Conservation (phyloP, 768 basidiomycete species). For the Crucibulum laeve region DNA sequence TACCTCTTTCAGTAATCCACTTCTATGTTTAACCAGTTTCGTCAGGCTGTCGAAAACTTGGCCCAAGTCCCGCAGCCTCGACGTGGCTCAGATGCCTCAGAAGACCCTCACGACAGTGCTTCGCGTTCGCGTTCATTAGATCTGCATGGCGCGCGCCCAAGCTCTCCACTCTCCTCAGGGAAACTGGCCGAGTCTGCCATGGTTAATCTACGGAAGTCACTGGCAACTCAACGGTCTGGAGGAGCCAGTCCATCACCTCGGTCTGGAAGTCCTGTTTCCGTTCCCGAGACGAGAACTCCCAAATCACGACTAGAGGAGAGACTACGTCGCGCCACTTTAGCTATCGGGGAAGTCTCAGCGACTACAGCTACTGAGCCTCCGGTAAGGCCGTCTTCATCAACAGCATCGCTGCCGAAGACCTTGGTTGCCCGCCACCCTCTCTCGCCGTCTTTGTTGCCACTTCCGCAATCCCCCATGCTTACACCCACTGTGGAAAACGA, state of each 20-base stretch:
- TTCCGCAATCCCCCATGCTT: conserved; percentile 36
- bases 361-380: background rate
- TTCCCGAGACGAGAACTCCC: conserved; percentile 17
- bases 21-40: conserved; percentile 71
- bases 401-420: conserved; percentile 13
- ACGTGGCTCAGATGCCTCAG: conserved; percentile 21
- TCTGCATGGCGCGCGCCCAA: conserved; percentile 14
- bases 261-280: conserved; percentile 9
- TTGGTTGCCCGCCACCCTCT: conserved; percentile 22
- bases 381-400: conserved; percentile 14
- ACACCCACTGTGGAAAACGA: too few species aligned
- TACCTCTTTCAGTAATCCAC: background rate
- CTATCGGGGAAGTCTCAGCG: conserved; percentile 50
- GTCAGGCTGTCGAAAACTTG: conserved; percentile 68
- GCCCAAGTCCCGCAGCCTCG: conserved; percentile 43
- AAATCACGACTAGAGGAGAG: conserved; percentile 74
- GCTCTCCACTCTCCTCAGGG: conserved; percentile 37
- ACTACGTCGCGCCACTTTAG: conserved; percentile 59
- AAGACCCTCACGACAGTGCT: conserved; percentile 8
- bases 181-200: conserved; percentile 61
- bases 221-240: conserved; percentile 45
- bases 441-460: conserved; percentile 38
- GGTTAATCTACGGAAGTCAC: conserved; percentile 58
- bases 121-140: conserved; percentile 33
- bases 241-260: conserved; percentile 10